phyloP scores from a whole-genome alignment of 495 filamentous ascomycete genomes.

The Penicillium manginii region DNA sequence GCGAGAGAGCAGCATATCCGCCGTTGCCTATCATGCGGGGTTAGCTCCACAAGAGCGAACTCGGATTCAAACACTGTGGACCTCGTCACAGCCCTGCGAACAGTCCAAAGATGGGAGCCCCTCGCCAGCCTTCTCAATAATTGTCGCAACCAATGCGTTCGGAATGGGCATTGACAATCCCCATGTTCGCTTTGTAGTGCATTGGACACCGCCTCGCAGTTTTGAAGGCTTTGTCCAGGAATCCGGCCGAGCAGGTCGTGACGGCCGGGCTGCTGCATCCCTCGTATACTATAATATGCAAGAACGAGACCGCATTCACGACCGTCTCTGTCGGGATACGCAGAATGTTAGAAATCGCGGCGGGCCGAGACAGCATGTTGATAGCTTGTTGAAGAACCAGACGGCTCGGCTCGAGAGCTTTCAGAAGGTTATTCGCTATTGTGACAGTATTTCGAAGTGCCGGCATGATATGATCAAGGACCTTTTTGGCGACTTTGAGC shows the following conservation, averaged over 20 bases:
- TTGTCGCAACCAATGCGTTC: slow-evolving; percentile 93
- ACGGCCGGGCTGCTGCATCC: slow-evolving; percentile 82
- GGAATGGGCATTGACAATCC: slow-evolving; percentile 98
- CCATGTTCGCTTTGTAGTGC: slow-evolving; percentile 88
- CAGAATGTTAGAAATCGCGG: slow-evolving; percentile 42
- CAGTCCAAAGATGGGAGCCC: slow-evolving; percentile 11
- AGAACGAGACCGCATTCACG: slow-evolving; percentile 76
- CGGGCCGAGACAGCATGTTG: slow-evolving; percentile 19
- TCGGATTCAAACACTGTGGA: slow-evolving; percentile 67
- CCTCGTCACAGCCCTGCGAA: slow-evolving; percentile 58
- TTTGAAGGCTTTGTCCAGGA: slow-evolving; percentile 98
- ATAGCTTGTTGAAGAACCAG: slow-evolving; percentile 35
- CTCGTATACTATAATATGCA: slow-evolving; percentile 87
- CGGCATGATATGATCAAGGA: slow-evolving; percentile 75
- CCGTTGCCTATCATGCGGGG: slow-evolving; percentile 57
- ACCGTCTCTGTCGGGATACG: slow-evolving; percentile 44
- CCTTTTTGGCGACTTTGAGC: slow-evolving; percentile 75
- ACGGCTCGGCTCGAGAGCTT: slow-evolving; percentile 49
- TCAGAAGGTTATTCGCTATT: slow-evolving; percentile 72
- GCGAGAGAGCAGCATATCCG: slow-evolving; percentile 39
- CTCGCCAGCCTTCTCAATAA: slow-evolving; percentile 73
- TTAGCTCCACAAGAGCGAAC: slow-evolving; percentile 45
- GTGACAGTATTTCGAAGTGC: slow-evolving; percentile 73
- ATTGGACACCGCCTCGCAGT: slow-evolving; percentile 89
- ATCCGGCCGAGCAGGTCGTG: slow-evolving; percentile 86